These are phyloP conservation scores for Penicillium argentinense DNA, from an alignment of 495 filamentous ascomycete genomes.

Conservation along the genomic window DNA sequence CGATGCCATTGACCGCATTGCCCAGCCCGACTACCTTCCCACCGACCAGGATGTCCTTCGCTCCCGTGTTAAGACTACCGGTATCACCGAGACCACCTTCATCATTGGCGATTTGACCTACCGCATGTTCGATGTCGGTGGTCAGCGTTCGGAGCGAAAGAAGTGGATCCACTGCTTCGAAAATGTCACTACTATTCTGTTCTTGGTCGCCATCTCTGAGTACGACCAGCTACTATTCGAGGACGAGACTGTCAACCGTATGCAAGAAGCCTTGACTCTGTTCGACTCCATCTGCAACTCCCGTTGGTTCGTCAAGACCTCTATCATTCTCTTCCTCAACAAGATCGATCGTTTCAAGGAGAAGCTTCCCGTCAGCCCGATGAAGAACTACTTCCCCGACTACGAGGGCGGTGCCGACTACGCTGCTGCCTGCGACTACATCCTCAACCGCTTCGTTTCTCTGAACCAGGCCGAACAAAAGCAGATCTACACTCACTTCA, in stretches of 20 bases:
- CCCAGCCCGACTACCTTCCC: conserved; percentile 88
- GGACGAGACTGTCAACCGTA: conserved; percentile 85
- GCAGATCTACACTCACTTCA: conserved; percentile 99
- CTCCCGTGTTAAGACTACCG: conserved; percentile 98
- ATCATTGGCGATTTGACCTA: conserved; percentile 97
- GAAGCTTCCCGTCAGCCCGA: conserved; percentile 97
- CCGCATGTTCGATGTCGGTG: conserved; percentile 99
- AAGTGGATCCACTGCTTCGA: conserved; percentile 99
- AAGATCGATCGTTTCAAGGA: conserved; percentile 99
- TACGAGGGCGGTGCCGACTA: conserved; percentile 96
- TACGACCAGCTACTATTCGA: conserved; percentile 98
- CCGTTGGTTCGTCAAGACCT: conserved; percentile 98
- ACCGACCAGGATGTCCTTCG: conserved; percentile 97
- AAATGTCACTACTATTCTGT: conserved; percentile 97
- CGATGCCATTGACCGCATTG: conserved; percentile 90
- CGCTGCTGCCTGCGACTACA: conserved; percentile 91
- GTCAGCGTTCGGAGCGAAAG: conserved; percentile 97
- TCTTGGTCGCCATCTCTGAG: conserved; percentile 97
- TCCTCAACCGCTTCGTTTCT: conserved; percentile 94
- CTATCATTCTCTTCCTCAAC: conserved; percentile 99
- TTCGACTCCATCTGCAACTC: conserved; percentile 99
- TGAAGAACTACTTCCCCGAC: conserved; percentile 99
- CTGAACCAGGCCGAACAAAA: conserved; percentile 98
- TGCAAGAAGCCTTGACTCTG: conserved; percentile 97
- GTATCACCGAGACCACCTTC: conserved; percentile 98